Evolutionary conservation across 768 basidiomycete genomes (phyloP).

Genomic region (Phaeolepiota aurea): DNA sequence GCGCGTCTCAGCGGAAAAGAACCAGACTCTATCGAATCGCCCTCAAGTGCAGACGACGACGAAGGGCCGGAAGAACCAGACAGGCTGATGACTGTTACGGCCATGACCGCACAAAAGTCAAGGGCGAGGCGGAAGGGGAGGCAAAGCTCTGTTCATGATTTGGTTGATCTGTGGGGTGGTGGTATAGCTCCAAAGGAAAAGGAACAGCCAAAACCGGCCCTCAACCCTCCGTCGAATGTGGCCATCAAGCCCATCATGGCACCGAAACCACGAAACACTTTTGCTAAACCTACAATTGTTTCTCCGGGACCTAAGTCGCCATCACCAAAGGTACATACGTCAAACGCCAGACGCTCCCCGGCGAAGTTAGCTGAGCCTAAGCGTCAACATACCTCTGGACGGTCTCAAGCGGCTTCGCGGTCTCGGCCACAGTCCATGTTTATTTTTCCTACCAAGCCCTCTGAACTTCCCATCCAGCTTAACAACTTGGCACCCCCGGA

Average conservation of each 20-base stretch:
- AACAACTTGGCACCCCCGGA: constrained; percentile 38
- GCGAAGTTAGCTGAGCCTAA: background rate
- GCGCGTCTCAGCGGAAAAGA: constrained; percentile 16
- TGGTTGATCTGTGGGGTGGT: constrained; percentile 75
- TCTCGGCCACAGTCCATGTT: constrained; percentile 81
- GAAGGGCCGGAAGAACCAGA: constrained; percentile 46
- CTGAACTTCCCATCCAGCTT: constrained; percentile 26
- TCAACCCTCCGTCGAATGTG: constrained; percentile 1
- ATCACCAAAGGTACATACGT: too few relatives aligned
- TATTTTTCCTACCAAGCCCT: constrained; percentile 50
- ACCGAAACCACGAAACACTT: too few relatives aligned
- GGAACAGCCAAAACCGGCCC: constrained; percentile 15
- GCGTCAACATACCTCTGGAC: background rate
- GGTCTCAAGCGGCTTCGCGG: constrained; percentile 21
- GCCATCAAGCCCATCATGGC: too few relatives aligned
- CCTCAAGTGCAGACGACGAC: constrained; percentile 41
- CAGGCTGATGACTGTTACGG: constrained; percentile 16
- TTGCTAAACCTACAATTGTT: too few relatives aligned
- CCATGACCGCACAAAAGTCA: constrained; percentile 12
- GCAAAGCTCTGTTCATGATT: constrained; percentile 78
- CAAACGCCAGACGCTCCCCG: constrained; percentile 2
- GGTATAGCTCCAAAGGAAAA: constrained; percentile 36
- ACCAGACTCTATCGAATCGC: constrained; percentile 22
- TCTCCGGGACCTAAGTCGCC: too few relatives aligned
- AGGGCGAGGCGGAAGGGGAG: constrained; percentile 39